phyloP scores from a whole-genome alignment of 306 rosid genomes.

The Vachellia pachyceras region DNA sequence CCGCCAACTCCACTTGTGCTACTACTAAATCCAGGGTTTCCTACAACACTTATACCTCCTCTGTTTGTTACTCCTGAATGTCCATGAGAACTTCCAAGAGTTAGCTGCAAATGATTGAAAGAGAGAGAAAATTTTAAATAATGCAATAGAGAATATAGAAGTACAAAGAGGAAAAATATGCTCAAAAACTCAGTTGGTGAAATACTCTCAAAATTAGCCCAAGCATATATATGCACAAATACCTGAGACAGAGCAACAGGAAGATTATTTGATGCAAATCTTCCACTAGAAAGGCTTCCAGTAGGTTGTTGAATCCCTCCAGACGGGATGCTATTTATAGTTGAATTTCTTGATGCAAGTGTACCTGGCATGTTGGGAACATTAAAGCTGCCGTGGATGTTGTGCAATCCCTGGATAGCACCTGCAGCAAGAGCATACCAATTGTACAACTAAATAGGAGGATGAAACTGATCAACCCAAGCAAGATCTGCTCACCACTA shows the following conservation, averaged over 20 bases:
- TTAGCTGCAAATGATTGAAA: slow-evolving; percentile 63
- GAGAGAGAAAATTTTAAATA: background rate
- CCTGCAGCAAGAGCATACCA: slow-evolving; percentile 63
- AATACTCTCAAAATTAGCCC: slow-evolving; percentile 10
- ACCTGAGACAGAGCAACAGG: slow-evolving; percentile 96
- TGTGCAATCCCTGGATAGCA: slow-evolving; percentile 80
- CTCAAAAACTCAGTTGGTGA: background rate
- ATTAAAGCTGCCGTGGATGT: slow-evolving; percentile 85
- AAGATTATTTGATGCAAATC: slow-evolving; percentile 85
- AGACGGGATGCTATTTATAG: slow-evolving; percentile 75
- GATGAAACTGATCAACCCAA: slow-evolving; percentile 39
- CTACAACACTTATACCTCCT: slow-evolving; percentile 98
- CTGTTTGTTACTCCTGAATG: slow-evolving; percentile 89
- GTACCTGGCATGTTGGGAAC: slow-evolving; percentile 89
- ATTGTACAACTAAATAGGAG: slow-evolving; percentile 48
- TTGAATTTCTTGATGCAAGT: slow-evolving; percentile 78
- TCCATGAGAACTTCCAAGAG: slow-evolving; percentile 88
- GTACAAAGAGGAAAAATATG: slow-evolving; percentile 24
- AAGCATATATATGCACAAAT: slow-evolving; percentile 11
- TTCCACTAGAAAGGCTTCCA: slow-evolving; percentile 88
- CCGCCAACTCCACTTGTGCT: slow-evolving; percentile 97
- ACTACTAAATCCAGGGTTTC: slow-evolving; percentile 96
- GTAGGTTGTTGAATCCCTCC: slow-evolving; percentile 95
- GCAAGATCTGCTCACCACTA: slow-evolving; percentile 67
- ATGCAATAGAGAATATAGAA: slow-evolving; percentile 5